phyloP scores from a whole-genome alignment of 768 basidiomycete genomes.

The Mycena haematopus region DNA sequence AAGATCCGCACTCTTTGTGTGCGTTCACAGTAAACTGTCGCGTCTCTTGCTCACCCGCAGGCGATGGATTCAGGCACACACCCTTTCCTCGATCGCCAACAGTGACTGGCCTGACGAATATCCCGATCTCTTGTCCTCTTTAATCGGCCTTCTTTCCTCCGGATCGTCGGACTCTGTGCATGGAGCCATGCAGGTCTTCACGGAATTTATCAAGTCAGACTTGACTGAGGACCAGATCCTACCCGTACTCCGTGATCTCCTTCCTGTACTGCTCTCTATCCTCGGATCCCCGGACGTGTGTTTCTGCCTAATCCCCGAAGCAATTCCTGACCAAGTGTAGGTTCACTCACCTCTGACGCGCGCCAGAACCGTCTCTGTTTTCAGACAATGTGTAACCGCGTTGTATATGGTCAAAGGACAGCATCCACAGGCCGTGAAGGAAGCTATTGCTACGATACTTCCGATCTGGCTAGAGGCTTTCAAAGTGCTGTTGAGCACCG shows the following conservation, averaged over 20 bases:
- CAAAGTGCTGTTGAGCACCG: slow-evolving; percentile 70
- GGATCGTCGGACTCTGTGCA: slow-evolving; percentile 79
- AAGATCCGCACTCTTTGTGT: slow-evolving; percentile 90
- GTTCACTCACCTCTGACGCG: slow-evolving; percentile 82
- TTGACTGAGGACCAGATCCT: slow-evolving; percentile 94
- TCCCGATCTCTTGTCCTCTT: slow-evolving; percentile 78
- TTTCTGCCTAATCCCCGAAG: background rate
- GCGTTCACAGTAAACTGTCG: slow-evolving; percentile 39
- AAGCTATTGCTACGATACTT: slow-evolving; percentile 79
- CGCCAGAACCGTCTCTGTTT: slow-evolving; percentile 85
- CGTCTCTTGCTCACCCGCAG: background rate
- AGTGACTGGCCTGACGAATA: slow-evolving; percentile 98
- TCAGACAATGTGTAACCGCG: slow-evolving; percentile 87
- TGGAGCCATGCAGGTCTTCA: slow-evolving; percentile 95
- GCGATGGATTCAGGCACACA: slow-evolving; percentile 69
- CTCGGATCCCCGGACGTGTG: slow-evolving; percentile 77
- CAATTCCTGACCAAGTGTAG: slow-evolving; percentile 39
- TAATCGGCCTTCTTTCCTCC: slow-evolving; percentile 81
- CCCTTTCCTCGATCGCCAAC: slow-evolving; percentile 86
- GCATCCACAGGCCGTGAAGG: slow-evolving; percentile 85
- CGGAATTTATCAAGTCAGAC: slow-evolving; percentile 92
- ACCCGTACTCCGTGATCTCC: slow-evolving; percentile 85
- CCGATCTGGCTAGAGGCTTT: slow-evolving; percentile 95
- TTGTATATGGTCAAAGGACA: slow-evolving; percentile 96
- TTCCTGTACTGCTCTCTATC: slow-evolving; percentile 85